Evolutionary conservation across 164 flowering plant species (phyloP).

Genomic region (Malania oleifera): DNA sequence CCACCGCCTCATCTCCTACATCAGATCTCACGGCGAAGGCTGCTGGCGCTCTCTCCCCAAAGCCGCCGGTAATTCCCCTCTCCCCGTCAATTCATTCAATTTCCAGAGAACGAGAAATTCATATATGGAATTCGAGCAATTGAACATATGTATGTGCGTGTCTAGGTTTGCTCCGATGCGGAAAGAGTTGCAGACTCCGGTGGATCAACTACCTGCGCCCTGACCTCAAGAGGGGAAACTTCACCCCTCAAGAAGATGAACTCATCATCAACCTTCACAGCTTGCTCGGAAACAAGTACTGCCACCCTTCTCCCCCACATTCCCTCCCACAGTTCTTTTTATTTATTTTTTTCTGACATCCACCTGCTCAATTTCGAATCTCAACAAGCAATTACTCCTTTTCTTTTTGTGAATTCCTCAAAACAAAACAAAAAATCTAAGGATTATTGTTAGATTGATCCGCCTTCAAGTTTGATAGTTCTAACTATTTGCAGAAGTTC

Average conservation of each 20-base stretch:
- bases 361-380: neutral
- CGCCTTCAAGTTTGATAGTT: too few species aligned
- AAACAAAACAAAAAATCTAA: too few species aligned
- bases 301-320: neutral
- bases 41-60: conserved; percentile 31
- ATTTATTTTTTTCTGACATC: neutral
- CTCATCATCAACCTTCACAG: conserved; percentile 31
- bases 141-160: neutral
- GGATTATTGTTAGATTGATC: too few species aligned
- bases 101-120: neutral
- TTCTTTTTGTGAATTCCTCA: too few species aligned
- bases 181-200: conserved; percentile 29
- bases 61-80: conserved; percentile 18
- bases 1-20: conserved; percentile 23
- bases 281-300: conserved; percentile 29
- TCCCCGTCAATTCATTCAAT: too few species aligned
- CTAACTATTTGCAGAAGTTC: too few species aligned
- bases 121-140: neutral
- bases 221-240: conserved; percentile 33
- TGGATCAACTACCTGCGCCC: conserved; percentile 32
- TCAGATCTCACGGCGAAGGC: conserved; percentile 25
- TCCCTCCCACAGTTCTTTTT: neutral
- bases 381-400: too few species aligned
- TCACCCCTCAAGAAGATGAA: conserved; percentile 28
- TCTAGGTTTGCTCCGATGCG: conserved; percentile 26